Evolutionary conservation across 148 eudicot species (phyloP).

Genomic region (Chenopodium berlandieri): DNA sequence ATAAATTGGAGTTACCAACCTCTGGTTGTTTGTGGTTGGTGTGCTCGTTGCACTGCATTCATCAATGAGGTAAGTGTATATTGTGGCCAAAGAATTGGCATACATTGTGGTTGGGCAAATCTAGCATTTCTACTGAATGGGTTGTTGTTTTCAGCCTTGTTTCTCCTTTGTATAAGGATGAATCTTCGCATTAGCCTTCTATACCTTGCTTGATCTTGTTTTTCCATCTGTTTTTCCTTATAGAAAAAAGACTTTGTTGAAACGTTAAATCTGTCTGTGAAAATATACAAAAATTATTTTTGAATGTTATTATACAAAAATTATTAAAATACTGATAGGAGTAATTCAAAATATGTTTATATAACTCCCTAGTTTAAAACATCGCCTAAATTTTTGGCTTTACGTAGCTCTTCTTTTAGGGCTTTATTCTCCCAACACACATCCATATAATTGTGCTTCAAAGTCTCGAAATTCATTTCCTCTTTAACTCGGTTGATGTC

Average conservation of each 20-base stretch:
- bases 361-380: too few relatives aligned
- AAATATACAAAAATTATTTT: too few relatives aligned
- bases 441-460: not conserved
- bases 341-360: not conserved
- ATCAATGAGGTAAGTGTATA: too few relatives aligned
- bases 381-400: not conserved
- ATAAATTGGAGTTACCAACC: not conserved
- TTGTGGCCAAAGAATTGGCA: too few relatives aligned
- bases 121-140: not conserved
- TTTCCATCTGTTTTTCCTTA: too few relatives aligned
- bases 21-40: not conserved
- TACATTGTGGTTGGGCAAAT: not conserved
- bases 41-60: not conserved
- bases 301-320: too few relatives aligned
- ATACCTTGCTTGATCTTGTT: too few relatives aligned
- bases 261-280: too few relatives aligned
- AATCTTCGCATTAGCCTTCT: too few relatives aligned
- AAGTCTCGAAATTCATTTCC: not conserved
- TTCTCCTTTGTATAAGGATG: not conserved
- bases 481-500: conserved; percentile 1
- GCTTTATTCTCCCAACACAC: conserved; percentile 1
- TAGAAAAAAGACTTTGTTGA: too few relatives aligned
- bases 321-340: not conserved
- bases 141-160: not conserved
- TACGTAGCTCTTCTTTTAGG: not conserved